A percentile compares a stretch with the other conserved stretches of the same genome.
Evolutionary conservation across 2,329 filamentous ascomycete species (phyloP).

Genomic region (Seiridium unicorne): DNA sequence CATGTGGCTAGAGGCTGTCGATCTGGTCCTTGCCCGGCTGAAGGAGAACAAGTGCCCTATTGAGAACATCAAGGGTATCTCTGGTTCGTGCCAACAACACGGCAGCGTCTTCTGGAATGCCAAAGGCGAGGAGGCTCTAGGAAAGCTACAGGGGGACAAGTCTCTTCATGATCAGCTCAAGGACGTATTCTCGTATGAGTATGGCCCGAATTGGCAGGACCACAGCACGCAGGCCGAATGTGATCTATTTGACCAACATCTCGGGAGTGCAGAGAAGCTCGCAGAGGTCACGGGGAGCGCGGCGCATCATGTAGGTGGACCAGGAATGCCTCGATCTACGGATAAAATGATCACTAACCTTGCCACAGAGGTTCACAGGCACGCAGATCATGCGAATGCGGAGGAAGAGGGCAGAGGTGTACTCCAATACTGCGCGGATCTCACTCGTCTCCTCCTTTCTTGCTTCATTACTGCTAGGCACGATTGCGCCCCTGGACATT

Average conservation of each 20-base stretch:
- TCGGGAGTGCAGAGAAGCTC: constrained; percentile 67
- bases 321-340: neutral
- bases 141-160: constrained; percentile 55
- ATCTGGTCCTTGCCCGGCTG: constrained; percentile 77
- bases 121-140: constrained; percentile 65
- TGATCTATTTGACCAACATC: constrained; percentile 75
- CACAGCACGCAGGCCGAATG: constrained; percentile 91
- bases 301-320: constrained; percentile 79
- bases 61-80: constrained; percentile 73
- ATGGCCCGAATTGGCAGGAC: constrained; percentile 97
- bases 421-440: constrained; percentile 77
- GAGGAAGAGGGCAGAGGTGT: constrained; percentile 76
- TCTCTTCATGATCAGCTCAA: constrained; percentile 71
- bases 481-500: constrained; percentile 86
- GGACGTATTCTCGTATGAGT: constrained; percentile 76
- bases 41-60: constrained; percentile 70
- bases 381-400: constrained; percentile 91
- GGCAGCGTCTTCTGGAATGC: constrained; percentile 92
- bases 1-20: constrained; percentile 91
- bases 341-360: neutral
- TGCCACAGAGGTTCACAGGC: constrained; percentile 81
- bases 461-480: constrained; percentile 83
- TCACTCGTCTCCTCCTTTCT: constrained; percentile 95
- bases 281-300: constrained; percentile 85
- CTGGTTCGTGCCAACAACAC: constrained; percentile 94